phyloP scores from a whole-genome alignment of 2,329 filamentous ascomycete genomes.

The Xylaria sp. region DNA sequence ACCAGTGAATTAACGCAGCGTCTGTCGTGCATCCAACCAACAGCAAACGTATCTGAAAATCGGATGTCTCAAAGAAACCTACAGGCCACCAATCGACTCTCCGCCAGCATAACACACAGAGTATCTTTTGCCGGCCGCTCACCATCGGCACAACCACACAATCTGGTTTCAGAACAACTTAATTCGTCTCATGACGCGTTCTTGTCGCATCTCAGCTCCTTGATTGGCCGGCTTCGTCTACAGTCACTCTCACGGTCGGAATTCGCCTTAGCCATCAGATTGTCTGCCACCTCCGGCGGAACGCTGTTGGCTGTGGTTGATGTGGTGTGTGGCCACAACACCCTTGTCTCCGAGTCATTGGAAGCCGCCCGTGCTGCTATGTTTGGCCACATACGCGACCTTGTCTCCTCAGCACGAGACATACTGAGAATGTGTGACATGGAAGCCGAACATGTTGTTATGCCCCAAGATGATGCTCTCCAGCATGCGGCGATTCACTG shows the following conservation, averaged over 20 bases:
- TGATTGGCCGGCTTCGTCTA: conserved; percentile 88
- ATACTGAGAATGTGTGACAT: conserved; percentile 75
- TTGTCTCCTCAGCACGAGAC: conserved; percentile 83
- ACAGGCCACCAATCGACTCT: conserved; percentile 57
- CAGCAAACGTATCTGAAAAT: conserved; percentile 44
- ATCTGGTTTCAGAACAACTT: conserved; percentile 85
- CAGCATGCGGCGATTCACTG: conserved; percentile 84
- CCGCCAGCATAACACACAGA: conserved; percentile 73
- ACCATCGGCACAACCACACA: conserved; percentile 69
- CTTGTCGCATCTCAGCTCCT: conserved; percentile 88
- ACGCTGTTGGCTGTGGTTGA: conserved; percentile 83
- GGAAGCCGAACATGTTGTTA: conserved; percentile 80
- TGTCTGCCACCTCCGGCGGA: conserved; percentile 83
- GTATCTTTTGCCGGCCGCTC: conserved; percentile 79
- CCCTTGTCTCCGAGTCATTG: conserved; percentile 72
- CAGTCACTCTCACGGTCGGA: conserved; percentile 92
- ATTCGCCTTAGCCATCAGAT: conserved; percentile 81
- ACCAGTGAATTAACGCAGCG: conserved; percentile 54
- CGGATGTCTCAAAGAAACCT: conserved; percentile 53
- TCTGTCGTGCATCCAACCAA: conserved; percentile 57
- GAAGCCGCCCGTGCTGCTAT: conserved; percentile 77
- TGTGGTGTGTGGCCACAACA: conserved; percentile 81
- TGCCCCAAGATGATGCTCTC: conserved; percentile 81
- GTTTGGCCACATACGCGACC: conserved; percentile 80
- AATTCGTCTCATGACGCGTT: conserved; percentile 86